Base-by-base conservation (phyloP, 192 early-diverging fungal genomes). In the Mortierella alpina region DNA sequence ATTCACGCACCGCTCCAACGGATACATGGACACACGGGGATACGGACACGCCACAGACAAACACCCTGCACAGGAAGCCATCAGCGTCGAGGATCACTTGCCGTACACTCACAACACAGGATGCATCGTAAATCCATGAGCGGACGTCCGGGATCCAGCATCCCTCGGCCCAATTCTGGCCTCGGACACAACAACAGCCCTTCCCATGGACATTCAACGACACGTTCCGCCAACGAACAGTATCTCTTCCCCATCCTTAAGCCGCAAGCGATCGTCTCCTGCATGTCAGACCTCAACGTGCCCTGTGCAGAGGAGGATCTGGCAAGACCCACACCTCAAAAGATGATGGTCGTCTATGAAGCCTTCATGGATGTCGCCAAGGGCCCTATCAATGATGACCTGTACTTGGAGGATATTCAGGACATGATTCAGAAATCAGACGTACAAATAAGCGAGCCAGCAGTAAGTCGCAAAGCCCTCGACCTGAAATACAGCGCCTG, bases 251-350 rank as follows among this genome's bases (percentile, higher is more conserved):
- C 95, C 6, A 84, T 87, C 17, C 90, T 95, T 53, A 91, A 90
- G 82, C 86, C 87, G 10, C 75, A 86, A 44, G 93, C 94, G 49
- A 92, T 96, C 23, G 87, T 95, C 44, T 81, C 86, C 23, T 93
- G 92, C 73, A 88, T 95, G 90, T 55, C 82, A n/a, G 93, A 96
- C 68, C 76, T 96, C 40, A 85, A 92, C 31, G 89, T 96, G 41
- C 88, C 91, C 10, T 87, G 92, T 51, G 72, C 85, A 39, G 88
- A 91, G 23, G 92, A 94, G 57, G 95, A 96, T 66, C 62, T 95
- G 56, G 85, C 84, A 41, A 88, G 92, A 70, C 94, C 95, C 6
- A 91, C 87, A 0, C 85, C 90, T 14, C 83, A 88, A 70, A 86
- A 92, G 20, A 90, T 95, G 58, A 72, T 91, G 44, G 75, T 84